phyloP scores from a whole-genome alignment of 768 basidiomycete genomes.

The Rossbeevera mucosa region DNA sequence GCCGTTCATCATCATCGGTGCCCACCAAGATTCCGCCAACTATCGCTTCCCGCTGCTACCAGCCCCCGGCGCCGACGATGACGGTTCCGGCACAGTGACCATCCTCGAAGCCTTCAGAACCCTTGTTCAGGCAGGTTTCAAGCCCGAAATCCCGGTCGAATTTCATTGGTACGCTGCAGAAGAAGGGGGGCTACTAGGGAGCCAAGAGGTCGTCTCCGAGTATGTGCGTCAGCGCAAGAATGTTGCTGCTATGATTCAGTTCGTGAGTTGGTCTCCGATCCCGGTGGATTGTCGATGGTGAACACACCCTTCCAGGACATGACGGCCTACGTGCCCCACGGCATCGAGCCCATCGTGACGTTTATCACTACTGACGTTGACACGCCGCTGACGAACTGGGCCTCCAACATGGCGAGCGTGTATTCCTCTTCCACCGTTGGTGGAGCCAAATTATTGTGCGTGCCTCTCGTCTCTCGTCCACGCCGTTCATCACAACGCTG shows the following conservation, averaged over 20 bases:
- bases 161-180: constrained; percentile 88
- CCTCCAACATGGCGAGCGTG: constrained; percentile 31
- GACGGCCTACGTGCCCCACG: constrained; percentile 32
- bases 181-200: constrained; percentile 30
- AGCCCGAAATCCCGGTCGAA: constrained; percentile 60
- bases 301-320: constrained; percentile 21
- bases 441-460: constrained; percentile 31
- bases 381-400: constrained; percentile 41
- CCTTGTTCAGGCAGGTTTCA: constrained; percentile 64
- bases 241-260: constrained; percentile 48
- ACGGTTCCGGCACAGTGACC: constrained; percentile 64
- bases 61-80: constrained; percentile 49
- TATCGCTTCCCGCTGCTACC: constrained; percentile 35
- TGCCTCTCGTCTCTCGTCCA: not conserved
- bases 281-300: not conserved
- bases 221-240: constrained; percentile 43
- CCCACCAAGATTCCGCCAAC: constrained; percentile 44
- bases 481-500: not conserved
- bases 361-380: constrained; percentile 37
- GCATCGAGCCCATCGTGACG: constrained; percentile 9
- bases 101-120: constrained; percentile 75
- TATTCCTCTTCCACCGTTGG: constrained; percentile 20
- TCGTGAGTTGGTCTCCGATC: constrained; percentile 33
- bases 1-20: constrained; percentile 37
- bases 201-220: constrained; percentile 48